Base-by-base conservation (phyloP, 192 early-diverging fungal species). In the Coemansia umbellata region DNA sequence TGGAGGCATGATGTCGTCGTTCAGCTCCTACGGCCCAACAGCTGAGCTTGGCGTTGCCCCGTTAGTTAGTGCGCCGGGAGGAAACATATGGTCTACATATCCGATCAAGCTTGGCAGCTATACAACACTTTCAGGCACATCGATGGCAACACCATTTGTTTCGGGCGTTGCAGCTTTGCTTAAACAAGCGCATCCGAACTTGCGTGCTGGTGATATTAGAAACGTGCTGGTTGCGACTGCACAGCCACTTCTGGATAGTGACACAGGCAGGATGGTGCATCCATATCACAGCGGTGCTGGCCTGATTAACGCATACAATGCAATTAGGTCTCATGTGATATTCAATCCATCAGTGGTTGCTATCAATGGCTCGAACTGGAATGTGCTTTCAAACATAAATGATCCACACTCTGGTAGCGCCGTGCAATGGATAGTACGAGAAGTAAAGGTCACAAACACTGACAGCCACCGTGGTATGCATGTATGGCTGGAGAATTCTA, bases 141-240 rank as follows among this genome's bases (percentile, higher is more conserved):
- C 86, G 19, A 90, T 94, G 90, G 75, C 91, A 6, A 74, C 81
- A 22, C 87, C 91, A 1, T 86, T 87, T 54, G 63, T 87, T 21
- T 74, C 84, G 31, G 91, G 89, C 13, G 60, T 79, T 3, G 66
- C 80, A 4, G 89, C 87, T 0, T 60, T 93, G 11, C 47, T 85
- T 6, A 60, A 79, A 31, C 80, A 86, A 39, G 69, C 73, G 14
- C 47, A 53, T n/a, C 78, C 76, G 10, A 21, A 1, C 55, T 68
- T 23, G 63, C 66, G 18, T 47, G 55, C 54, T 45, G 50, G 43
- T 14, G 58, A 51, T 14, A 54, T 63, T 13, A 31, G 69, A 7
- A 58, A 63, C 6, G 55, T 73, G 14, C 50, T 78, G 52, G 31
- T 86, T 3, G 70, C 78, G 14, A 81, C 87, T 36, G 80, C 73